Conservation (phyloP, 495 filamentous ascomycete genomes). For the Podospora pseudoanserina region DNA sequence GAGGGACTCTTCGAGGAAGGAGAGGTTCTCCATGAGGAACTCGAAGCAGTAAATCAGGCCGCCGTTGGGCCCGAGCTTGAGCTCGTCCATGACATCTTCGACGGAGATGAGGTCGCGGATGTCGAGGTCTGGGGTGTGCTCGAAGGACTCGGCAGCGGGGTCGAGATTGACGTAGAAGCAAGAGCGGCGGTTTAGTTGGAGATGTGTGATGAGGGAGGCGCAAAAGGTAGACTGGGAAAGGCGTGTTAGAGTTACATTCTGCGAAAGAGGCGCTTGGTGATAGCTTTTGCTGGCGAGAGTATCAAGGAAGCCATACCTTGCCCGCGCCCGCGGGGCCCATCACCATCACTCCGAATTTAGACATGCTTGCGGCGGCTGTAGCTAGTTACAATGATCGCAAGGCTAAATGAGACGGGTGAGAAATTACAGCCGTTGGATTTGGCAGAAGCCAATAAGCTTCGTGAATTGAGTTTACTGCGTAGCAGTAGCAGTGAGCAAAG, state of each 20-base stretch:
- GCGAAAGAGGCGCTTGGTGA: not conserved
- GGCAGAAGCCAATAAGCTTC: not conserved
- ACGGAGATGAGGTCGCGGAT: slow-evolving; percentile 95
- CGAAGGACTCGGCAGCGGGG: slow-evolving; percentile 89
- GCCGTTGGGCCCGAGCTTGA: slow-evolving; percentile 89
- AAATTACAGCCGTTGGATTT: not conserved
- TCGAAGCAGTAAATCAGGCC: slow-evolving; percentile 98
- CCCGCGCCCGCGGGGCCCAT: slow-evolving; percentile 90
- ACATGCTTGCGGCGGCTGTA: slow-evolving; percentile 55
- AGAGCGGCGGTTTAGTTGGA: slow-evolving; percentile 81
- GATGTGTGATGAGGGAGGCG: slow-evolving; percentile 85
- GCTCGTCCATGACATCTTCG: slow-evolving; percentile 98
- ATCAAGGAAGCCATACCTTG: slow-evolving; percentile 53
- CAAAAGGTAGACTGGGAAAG: slow-evolving; percentile 79
- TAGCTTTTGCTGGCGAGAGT: not conserved
- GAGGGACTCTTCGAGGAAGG: slow-evolving; percentile 84
- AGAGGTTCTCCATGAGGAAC: slow-evolving; percentile 89
- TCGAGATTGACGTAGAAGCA: slow-evolving; percentile 96
- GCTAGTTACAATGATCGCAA: not conserved
- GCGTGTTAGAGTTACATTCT: slow-evolving; percentile 2
- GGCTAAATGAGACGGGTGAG: not conserved
- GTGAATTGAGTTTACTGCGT: not conserved
- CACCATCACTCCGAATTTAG: slow-evolving; percentile 89
- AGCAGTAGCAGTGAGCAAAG: not conserved
- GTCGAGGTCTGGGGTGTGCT: slow-evolving; percentile 88